phyloP scores from a whole-genome alignment of 495 filamentous ascomycete genomes.

The Lepidopterella palustris region DNA sequence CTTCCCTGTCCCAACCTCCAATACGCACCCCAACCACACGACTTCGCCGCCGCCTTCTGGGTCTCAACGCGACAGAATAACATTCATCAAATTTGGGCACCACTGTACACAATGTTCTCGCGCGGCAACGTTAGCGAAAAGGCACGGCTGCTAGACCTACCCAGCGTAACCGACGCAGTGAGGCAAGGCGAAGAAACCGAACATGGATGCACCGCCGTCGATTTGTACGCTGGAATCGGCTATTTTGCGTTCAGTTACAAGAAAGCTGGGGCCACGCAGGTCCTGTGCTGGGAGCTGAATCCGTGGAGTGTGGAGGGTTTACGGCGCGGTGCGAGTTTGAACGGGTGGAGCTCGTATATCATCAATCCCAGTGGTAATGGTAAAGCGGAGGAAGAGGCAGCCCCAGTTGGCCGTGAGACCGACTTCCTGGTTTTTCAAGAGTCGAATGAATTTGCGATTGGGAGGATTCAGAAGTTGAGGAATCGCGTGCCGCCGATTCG shows the following conservation, averaged over 20 bases:
- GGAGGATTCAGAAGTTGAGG: constrained; percentile 39
- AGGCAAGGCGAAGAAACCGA: constrained; percentile 18
- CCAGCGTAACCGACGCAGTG: constrained; percentile 29
- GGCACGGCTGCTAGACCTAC: constrained; percentile 57
- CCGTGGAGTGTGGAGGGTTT: constrained; percentile 82
- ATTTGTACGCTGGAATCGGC: constrained; percentile 87
- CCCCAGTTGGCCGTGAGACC: constrained; percentile 30
- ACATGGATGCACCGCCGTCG: constrained; percentile 53
- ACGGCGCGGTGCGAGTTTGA: constrained; percentile 58
- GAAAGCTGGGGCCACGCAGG: constrained; percentile 57
- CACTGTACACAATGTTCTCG: constrained; percentile 84
- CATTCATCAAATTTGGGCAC: constrained; percentile 80
- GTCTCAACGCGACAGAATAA: constrained; percentile 66
- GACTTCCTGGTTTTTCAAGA: constrained; percentile 63
- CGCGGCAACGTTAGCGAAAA: constrained; percentile 89
- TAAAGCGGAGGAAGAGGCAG: constrained; percentile 27
- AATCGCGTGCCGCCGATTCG: constrained; percentile 35
- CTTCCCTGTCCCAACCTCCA: constrained; percentile 23
- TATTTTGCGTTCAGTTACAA: constrained; percentile 85
- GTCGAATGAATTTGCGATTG: constrained; percentile 53
- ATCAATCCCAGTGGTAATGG: constrained; percentile 41
- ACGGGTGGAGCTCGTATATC: constrained; percentile 61
- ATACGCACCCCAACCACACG: constrained; percentile 32
- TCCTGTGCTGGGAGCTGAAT: constrained; percentile 86
- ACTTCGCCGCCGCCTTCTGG: constrained; percentile 67